Conservation (phyloP, 2,329 filamentous ascomycete genomes). For the Hyphodiscus sp. region DNA sequence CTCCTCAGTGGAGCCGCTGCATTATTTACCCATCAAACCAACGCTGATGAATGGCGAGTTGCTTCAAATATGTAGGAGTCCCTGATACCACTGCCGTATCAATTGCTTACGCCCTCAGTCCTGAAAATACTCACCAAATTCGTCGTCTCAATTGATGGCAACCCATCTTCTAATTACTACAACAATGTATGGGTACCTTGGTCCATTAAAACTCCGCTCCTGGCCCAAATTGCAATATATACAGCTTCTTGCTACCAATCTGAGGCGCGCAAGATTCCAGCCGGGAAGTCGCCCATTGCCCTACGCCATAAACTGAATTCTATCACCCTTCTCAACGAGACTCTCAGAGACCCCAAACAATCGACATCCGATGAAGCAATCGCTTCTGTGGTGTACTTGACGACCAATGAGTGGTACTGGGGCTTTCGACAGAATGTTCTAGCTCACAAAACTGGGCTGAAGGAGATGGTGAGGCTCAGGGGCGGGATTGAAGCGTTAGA, state of each 20-base stretch:
- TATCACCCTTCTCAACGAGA: conserved; percentile 40
- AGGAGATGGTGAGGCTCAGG: conserved; percentile 41
- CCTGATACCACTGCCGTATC: background rate
- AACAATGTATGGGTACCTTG: conserved; percentile 38
- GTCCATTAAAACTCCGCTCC: conserved; percentile 43
- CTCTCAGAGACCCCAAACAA: conserved; percentile 32
- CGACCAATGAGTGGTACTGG: conserved; percentile 50
- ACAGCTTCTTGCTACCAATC: conserved; percentile 45
- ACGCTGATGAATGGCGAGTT: conserved; percentile 41
- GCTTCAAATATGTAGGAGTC: conserved; percentile 39
- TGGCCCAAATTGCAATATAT: conserved; percentile 43
- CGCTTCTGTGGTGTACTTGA: conserved; percentile 42
- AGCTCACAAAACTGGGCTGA: conserved; percentile 41
- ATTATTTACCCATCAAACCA: conserved; percentile 36
- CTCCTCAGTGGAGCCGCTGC: conserved; percentile 30
- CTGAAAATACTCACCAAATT: conserved; percentile 44
- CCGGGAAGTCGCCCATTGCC: conserved; percentile 7
- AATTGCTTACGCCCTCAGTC: conserved; percentile 30
- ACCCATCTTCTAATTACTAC: conserved; percentile 42
- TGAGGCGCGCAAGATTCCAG: conserved; percentile 41
- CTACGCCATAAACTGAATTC: conserved; percentile 27
- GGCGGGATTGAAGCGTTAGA: conserved; percentile 42
- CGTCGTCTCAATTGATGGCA: conserved; percentile 44
- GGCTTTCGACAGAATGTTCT: conserved; percentile 39
- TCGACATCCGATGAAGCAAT: conserved; percentile 41